Conservation (phyloP, 495 filamentous ascomycete genomes). For the Talaromyces stipitatus region DNA sequence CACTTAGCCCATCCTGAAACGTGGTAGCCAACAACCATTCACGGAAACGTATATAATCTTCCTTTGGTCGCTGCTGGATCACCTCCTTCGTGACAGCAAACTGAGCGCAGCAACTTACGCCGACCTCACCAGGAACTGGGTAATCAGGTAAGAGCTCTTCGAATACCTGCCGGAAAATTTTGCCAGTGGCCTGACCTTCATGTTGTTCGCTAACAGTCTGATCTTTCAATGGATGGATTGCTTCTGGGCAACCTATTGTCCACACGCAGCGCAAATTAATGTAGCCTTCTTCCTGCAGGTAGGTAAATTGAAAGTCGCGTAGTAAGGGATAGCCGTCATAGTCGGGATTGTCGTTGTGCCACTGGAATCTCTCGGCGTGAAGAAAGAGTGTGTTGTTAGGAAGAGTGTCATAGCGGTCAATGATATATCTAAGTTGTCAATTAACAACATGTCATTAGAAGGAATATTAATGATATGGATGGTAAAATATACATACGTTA, state of each 20-base stretch:
- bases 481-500: slow-evolving; percentile 21
- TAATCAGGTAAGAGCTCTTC: slow-evolving; percentile 28
- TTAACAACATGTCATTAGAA: neutral
- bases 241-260: slow-evolving; percentile 34
- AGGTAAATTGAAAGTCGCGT: slow-evolving; percentile 14
- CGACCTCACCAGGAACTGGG: slow-evolving; percentile 22
- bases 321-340: slow-evolving; percentile 29
- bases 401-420: slow-evolving; percentile 39
- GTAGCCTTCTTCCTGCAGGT: slow-evolving; percentile 31
- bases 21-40: slow-evolving; percentile 54
- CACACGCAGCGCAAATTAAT: slow-evolving; percentile 41
- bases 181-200: neutral
- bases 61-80: slow-evolving; percentile 32
- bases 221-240: slow-evolving; percentile 18
- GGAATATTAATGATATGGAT: neutral
- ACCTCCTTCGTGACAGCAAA: slow-evolving; percentile 53
- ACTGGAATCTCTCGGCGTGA: slow-evolving; percentile 34
- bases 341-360: slow-evolving; percentile 50
- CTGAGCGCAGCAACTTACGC: slow-evolving; percentile 56
- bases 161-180: neutral
- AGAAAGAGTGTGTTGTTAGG: slow-evolving; percentile 36
- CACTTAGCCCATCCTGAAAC: slow-evolving; percentile 45
- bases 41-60: slow-evolving; percentile 45
- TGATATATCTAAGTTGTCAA: slow-evolving; percentile 26
- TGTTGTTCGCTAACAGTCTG: slow-evolving; percentile 2